Conservation (phyloP, 768 basidiomycete genomes). For the Gloeostereum incarnatum region DNA sequence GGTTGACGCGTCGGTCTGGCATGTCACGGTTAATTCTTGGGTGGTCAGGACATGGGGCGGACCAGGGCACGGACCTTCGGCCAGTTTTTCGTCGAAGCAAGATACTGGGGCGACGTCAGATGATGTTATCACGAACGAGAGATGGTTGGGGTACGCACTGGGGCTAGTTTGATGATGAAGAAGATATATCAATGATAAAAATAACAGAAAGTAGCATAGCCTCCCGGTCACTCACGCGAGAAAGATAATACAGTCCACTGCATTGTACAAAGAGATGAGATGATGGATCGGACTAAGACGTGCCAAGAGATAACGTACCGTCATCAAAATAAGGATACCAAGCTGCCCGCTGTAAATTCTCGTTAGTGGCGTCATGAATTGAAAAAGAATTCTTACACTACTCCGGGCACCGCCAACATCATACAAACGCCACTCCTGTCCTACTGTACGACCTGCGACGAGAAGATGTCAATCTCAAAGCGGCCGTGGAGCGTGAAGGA, state of each 20-base stretch:
- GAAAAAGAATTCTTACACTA: constrained; percentile 35
- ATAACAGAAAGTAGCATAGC: not conserved
- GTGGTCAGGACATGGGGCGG: not conserved
- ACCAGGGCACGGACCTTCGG: constrained; percentile 30
- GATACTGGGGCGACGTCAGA: constrained; percentile 36
- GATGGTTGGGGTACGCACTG: constrained; percentile 19
- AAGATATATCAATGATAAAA: not conserved
- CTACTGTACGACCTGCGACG: constrained; percentile 50
- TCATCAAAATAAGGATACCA: constrained; percentile 84
- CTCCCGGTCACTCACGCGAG: constrained; percentile 38
- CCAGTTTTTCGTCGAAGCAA: constrained; percentile 73
- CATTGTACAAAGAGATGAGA: not conserved
- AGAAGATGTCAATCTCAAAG: not conserved
- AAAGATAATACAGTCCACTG: constrained; percentile 78
- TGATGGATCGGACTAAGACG: not conserved
- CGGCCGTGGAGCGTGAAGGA: not conserved
- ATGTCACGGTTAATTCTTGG: not conserved
- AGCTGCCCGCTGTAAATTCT: constrained; percentile 41
- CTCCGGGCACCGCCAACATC: constrained; percentile 75
- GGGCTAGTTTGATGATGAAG: constrained; percentile 20
- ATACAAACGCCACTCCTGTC: constrained; percentile 72
- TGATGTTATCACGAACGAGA: constrained; percentile 9
- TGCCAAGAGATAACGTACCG: constrained; percentile 20
- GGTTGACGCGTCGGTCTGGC: constrained; percentile 50
- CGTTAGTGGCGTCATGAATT: constrained; percentile 6